Evolutionary conservation across 2,329 filamentous ascomycete species (phyloP).

Genomic region (Monosporascus sp.): DNA sequence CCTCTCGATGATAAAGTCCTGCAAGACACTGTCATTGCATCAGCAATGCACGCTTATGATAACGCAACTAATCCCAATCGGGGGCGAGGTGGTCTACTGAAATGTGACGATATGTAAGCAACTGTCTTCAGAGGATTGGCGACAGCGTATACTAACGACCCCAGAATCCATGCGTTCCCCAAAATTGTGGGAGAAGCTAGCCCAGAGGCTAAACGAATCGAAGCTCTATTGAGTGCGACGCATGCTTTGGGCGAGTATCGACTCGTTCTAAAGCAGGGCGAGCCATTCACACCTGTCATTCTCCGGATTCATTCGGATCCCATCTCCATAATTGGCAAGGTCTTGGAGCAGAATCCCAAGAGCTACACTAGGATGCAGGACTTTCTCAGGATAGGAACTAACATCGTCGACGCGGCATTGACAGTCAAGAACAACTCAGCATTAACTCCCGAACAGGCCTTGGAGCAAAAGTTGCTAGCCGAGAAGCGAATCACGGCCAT

Average conservation of each 20-base stretch:
- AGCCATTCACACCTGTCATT: conserved; percentile 73
- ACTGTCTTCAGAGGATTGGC: not conserved
- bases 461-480: conserved; percentile 33
- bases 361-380: conserved; percentile 72
- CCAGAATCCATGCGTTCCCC: conserved; percentile 59
- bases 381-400: conserved; percentile 61
- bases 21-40: conserved; percentile 54
- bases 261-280: conserved; percentile 70
- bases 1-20: conserved; percentile 47
- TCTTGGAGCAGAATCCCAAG: conserved; percentile 69
- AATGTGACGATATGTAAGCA: conserved; percentile 66
- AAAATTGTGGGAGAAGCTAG: conserved; percentile 47
- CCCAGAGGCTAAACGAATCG: conserved; percentile 47
- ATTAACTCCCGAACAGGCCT: conserved; percentile 19
- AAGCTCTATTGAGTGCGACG: conserved; percentile 65
- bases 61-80: conserved; percentile 78
- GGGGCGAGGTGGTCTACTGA: conserved; percentile 70
- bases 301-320: conserved; percentile 74
- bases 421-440: conserved; percentile 25
- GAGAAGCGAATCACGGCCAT: conserved; percentile 69
- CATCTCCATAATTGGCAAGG: conserved; percentile 63
- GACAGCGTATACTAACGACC: conserved; percentile 1
- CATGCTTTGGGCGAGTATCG: conserved; percentile 72
- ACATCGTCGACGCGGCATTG: conserved; percentile 59
- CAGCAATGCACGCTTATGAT: conserved; percentile 68